Evolutionary conservation across 1,139 yeast genomes (phyloP).

Genomic region (Saccharomyces pastorianus): DNA sequence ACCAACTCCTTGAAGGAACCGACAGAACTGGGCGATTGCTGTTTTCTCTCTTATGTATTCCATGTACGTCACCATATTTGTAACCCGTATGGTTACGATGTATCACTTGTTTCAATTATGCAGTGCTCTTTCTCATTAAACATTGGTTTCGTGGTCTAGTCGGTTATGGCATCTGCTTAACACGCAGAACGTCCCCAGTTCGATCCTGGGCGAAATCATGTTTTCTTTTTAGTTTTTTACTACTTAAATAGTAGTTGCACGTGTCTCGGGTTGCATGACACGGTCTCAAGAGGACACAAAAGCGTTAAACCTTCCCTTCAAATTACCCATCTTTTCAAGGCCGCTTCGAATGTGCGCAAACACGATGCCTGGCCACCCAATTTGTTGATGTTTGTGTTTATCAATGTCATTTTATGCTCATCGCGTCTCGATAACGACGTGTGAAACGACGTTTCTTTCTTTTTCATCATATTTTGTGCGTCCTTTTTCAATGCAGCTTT

Average conservation of each 20-base stretch:
- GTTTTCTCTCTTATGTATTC: neutral
- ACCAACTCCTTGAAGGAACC: neutral
- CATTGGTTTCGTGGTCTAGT: constrained; percentile 84
- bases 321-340: neutral
- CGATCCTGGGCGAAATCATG: constrained; percentile 98
- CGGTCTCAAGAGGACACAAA: neutral
- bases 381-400: too few relatives aligned
- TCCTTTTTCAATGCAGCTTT: neutral
- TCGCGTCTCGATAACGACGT: neutral
- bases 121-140: too few relatives aligned
- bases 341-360: neutral
- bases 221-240: constrained; percentile 3
- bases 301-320: neutral
- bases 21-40: neutral
- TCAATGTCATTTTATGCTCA: neutral
- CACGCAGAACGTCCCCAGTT: constrained; percentile 99
- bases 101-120: too few relatives aligned
- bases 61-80: neutral
- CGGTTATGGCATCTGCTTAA: constrained; percentile 99
- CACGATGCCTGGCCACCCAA: neutral
- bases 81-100: neutral
- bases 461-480: neutral
- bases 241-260: neutral
- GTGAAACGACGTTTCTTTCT: neutral
- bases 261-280: neutral